Evolutionary conservation across 805 yeast genomes (phyloP), one percentile per base, ranked within the genome.

Genomic region (Maudiozyma pseudohumilis): DNA sequence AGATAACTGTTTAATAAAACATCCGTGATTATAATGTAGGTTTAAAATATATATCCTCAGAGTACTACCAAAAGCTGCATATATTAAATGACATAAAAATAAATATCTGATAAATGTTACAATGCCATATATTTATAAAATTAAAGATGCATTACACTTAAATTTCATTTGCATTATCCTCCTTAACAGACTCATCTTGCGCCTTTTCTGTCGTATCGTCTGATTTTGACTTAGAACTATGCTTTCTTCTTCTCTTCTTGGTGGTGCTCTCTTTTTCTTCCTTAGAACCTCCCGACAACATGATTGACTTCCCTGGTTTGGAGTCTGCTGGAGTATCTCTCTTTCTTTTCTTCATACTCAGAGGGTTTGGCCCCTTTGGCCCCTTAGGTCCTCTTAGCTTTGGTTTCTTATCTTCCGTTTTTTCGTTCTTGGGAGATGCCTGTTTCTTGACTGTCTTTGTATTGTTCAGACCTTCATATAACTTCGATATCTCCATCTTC

Each of bases 301-400:
- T n/a, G n/a, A n/a, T n/a, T 13, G 16, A 22, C n/a, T n/a, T 20
- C 32, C 6, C 29, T 13, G n/a, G 10, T 13, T 28, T 28, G 10
- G 17, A 15, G 11, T 28, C 31, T 11, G 23, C 9, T 15, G 36
- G 20, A 6, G 29, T 10, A 21, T 47, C 39, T 10, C 45, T 46
- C 58, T 72, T 74, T 64, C 77, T 80, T 68, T 80, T 86, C 64
- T 85, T 87, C 36, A 86, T 66, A 63, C 96, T 87, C 49, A 89
- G 64, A 1, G 97, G 96, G 56, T 89, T 89, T 6, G 96, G 95
- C 22, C 72, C 88, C 48, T 77, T 81, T 9, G 86, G 80, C 3
- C 88, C 87, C 49, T 67, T 43, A 19, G 38, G 75, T 43, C 74
- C 69, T 59, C 75, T 78, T 16, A 8, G 31, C 55, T 72, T 68